Evolutionary conservation across 139 green algal genomes (phyloP).

Genomic region (Closterium sp.): DNA sequence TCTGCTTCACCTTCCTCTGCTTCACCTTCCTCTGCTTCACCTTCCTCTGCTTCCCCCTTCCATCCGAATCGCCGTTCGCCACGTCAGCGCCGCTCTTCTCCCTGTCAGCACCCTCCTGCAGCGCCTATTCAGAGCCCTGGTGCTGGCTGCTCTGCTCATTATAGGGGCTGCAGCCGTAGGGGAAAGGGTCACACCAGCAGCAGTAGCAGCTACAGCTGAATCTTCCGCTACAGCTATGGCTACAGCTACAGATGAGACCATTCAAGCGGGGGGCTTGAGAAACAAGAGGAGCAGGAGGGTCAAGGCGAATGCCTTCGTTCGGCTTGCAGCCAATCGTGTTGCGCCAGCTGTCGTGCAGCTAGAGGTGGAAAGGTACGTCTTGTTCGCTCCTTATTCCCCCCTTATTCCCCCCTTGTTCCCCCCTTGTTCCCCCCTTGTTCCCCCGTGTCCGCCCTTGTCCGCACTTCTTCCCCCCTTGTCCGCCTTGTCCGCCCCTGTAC

Average conservation of each 20-base stretch:
- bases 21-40: neutral
- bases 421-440: no score
- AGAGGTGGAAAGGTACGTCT: neutral
- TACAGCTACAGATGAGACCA: neutral
- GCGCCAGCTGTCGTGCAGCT: neutral
- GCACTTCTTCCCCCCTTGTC: no score
- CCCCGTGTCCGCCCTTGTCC: no score
- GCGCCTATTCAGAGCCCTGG: neutral
- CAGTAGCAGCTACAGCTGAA: neutral
- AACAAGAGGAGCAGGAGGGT: neutral
- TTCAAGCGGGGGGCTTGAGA: neutral
- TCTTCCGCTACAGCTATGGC: neutral
- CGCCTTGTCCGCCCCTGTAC: no score
- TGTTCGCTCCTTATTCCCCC: neutral
- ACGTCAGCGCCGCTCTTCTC: neutral
- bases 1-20: neutral
- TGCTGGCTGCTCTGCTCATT: neutral
- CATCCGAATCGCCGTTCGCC: neutral
- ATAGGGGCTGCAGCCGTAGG: neutral
- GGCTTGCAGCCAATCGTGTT: neutral
- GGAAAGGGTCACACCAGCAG: neutral
- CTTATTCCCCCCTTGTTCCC: no score
- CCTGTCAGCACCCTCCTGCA: neutral
- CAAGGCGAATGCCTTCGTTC: neutral
- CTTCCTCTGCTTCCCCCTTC: neutral